Evolutionary conservation across 164 flowering plant genomes (phyloP), one percentile per base, ranked within the genome.

Genomic region (Annona cherimola): DNA sequence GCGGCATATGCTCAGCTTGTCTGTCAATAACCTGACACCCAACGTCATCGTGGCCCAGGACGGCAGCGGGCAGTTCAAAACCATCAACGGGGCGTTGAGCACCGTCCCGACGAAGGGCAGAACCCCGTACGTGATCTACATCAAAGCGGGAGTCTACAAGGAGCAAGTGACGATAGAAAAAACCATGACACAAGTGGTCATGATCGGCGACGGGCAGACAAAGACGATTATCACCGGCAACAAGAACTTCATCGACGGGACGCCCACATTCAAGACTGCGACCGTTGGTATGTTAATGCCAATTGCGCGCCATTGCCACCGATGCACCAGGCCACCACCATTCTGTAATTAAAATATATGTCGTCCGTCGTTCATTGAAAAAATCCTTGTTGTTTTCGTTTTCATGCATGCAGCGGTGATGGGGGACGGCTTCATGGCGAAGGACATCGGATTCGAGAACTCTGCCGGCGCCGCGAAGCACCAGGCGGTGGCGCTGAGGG

Each of bases 141-240:
- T 95, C 35, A 95, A 91, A 86, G 84, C 59, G 0, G 99, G 99
- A 16, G 76, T 87, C 1, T 92, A 95, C 19, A 40, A 77, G 18
- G 99, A 95, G 79, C 57, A 77, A 2, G 83, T 94, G 16, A 12
- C 2, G 3, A 12, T 94, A 12, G 73, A 68, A 1, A 79, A 76
- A 68, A 67, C 6, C 45, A 78, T 78, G 80, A 70, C 72, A 61
- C 66, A 91, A 67, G 82, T 94, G 12, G 75, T 85, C 76, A 26
- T 92, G 69, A 64, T 88, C 18, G 97, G 99, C 4, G 99, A 94
- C 59, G 99, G 99, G 3, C 89, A 93, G 0, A 80, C 84, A 3
- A 85, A 82, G 80, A 89, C 99, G 2, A 82, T 20, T 61, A 79
- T 94, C 82, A 85, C 93, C 16, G 96, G 93, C 1, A 83, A 68